A percentile compares a stretch with the other conserved stretches of the same genome.
Conservation (phyloP, 2,329 filamentous ascomycete species). For the Cercospora sp. region DNA sequence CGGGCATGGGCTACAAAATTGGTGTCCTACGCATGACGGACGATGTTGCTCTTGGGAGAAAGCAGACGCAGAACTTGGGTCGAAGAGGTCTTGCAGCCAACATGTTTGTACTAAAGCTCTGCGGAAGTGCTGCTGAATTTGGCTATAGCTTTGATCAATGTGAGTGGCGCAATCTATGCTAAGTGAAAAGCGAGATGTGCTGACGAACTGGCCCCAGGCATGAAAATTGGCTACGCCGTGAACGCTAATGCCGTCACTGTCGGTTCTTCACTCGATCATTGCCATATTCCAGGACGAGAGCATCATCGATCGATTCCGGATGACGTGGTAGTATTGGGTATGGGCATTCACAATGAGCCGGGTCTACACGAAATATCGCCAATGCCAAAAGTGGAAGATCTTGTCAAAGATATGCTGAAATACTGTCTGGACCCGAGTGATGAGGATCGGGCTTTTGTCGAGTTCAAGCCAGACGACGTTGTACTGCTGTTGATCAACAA, state of each 20-base stretch:
- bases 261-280: slow-evolving; percentile 54
- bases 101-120: slow-evolving; percentile 49
- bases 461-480: slow-evolving; percentile 49
- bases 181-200: not conserved
- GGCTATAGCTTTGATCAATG: slow-evolving; percentile 48
- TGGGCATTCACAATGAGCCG: slow-evolving; percentile 56
- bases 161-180: not conserved
- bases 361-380: slow-evolving; percentile 49
- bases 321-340: slow-evolving; percentile 44
- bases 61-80: slow-evolving; percentile 52
- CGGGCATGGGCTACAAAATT: slow-evolving; percentile 47
- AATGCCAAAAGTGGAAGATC: slow-evolving; percentile 51
- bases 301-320: slow-evolving; percentile 49
- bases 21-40: slow-evolving; percentile 52
- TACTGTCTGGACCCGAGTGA: slow-evolving; percentile 52
- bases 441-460: slow-evolving; percentile 51
- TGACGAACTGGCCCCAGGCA: slow-evolving; percentile 19
- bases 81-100: slow-evolving; percentile 54
- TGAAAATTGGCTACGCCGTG: slow-evolving; percentile 47
- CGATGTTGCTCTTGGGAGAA: slow-evolving; percentile 49
- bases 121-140: slow-evolving; percentile 48
- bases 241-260: slow-evolving; percentile 52
- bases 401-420: slow-evolving; percentile 51
- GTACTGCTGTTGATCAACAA: slow-evolving; percentile 52
- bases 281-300: slow-evolving; percentile 53